Evolutionary conservation across 352 stramenopile species (phyloP).

Genomic region (Phytophthora tubulina): DNA sequence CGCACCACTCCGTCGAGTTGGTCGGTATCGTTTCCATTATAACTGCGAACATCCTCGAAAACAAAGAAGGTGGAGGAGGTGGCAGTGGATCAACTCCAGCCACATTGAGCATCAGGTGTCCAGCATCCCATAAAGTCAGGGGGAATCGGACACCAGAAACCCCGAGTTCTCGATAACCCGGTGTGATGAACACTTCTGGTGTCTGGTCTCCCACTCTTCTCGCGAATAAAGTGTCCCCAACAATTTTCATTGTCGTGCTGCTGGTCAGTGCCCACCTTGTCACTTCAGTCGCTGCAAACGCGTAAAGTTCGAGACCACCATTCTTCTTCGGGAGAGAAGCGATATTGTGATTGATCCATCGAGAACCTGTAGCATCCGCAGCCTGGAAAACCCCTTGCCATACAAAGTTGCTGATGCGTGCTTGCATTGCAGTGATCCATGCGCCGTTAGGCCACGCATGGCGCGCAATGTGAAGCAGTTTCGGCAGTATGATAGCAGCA

Average conservation of each 20-base stretch:
- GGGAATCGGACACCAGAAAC: background rate
- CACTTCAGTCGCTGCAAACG: background rate
- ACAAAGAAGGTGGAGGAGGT: too few species aligned
- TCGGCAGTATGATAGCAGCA: background rate
- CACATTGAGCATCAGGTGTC: background rate
- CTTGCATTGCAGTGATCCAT: background rate
- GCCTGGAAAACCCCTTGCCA: background rate
- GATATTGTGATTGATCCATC: background rate
- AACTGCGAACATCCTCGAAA: too few species aligned
- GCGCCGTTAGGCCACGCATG: background rate
- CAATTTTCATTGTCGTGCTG: background rate
- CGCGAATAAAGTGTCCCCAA: background rate
- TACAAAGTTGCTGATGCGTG: background rate
- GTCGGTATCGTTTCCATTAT: too few species aligned
- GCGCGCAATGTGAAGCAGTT: background rate
- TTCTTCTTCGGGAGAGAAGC: background rate
- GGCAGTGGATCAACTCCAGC: too few species aligned
- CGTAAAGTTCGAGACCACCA: background rate
- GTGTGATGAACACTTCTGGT: background rate
- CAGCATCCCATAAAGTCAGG: background rate
- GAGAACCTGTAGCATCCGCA: too few species aligned
- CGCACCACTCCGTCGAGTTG: too few species aligned
- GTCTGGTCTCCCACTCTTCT: background rate
- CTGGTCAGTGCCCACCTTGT: background rate
- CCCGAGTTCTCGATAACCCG: too few species aligned